phyloP scores from a whole-genome alignment of 495 filamentous ascomycete species.

The Tuber aestivum region DNA sequence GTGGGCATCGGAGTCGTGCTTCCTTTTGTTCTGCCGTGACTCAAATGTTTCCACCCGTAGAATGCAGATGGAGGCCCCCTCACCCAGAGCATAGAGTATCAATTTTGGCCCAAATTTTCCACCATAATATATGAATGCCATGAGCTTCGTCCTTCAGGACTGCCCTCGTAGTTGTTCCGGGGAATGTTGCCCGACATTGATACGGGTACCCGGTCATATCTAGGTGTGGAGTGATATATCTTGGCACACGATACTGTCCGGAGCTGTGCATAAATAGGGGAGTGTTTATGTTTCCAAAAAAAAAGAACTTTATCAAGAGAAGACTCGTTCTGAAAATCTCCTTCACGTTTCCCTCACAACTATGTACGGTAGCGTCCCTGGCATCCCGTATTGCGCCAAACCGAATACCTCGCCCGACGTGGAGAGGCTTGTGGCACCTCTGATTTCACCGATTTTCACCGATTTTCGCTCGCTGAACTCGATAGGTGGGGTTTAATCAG shows the following conservation, averaged over 20 bases:
- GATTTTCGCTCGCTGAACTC: neutral
- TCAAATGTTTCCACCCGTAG: neutral
- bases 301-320: neutral
- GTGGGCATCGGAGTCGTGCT: neutral
- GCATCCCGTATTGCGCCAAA: neutral
- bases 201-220: neutral
- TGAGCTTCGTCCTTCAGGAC: neutral
- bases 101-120: neutral
- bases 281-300: neutral
- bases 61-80: neutral
- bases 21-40: neutral
- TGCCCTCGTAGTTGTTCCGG: neutral
- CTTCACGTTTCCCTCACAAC: neutral
- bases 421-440: neutral
- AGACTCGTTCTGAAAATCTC: neutral
- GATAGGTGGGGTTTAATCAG: neutral
- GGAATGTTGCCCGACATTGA: neutral
- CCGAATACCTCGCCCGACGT: neutral
- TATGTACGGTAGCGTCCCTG: neutral
- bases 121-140: neutral
- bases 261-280: neutral
- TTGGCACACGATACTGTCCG: neutral
- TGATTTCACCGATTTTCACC: neutral
- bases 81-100: neutral
- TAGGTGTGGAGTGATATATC: neutral